Base-by-base conservation (phyloP, 805 yeast species). In the Yamadazyma akitaensis region DNA sequence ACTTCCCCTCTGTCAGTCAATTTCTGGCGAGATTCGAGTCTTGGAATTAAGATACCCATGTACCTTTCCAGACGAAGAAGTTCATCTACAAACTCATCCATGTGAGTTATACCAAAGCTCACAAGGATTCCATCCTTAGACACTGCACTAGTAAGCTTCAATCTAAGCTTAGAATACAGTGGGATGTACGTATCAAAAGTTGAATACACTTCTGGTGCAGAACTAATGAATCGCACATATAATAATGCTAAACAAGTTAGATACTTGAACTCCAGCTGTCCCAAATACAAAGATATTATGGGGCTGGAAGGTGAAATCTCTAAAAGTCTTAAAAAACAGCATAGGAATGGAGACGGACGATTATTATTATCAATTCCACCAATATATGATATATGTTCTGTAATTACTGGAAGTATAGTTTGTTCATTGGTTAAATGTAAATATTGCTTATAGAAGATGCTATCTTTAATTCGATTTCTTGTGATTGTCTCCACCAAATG, bases 51-150 rank as follows among this genome's bases (percentile, higher is more conserved):
- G 43, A 90, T 67, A 40, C 88, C 97, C 54, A 86, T 77, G 17
- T 85, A 84, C 49, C 88, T 73, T 33, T 77, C 79, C 31, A 76
- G 70, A 1, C 59, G 68, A 21, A 85, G 61, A 40, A 92, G 60
- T 35, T 67, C 65, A 55, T 92, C 96, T 0, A 81, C 76, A 58
- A 84, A 77, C 58, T 84, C 92, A 62, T 92, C 98, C 67, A 92
- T 73, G 57, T 80, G 76, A 5, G 56, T 56, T 17, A 70, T 28
- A 18, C 70, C 65, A 44, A 81, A 62, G 30, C 60, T 67, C 8
- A 60, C 54, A 2, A 68, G 63, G 1, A 50, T 65, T 4, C 63
- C 64, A 26, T 51, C 42, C 1, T 13, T 32, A 14, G 53, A 18
- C 2, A 41, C 42, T 2, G 74, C 72, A 16, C 51, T 48, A 53